Evolutionary conservation across 2,329 filamentous ascomycete species (phyloP), one percentile per base, ranked within the genome.

Genomic region (Aphanocladium album): DNA sequence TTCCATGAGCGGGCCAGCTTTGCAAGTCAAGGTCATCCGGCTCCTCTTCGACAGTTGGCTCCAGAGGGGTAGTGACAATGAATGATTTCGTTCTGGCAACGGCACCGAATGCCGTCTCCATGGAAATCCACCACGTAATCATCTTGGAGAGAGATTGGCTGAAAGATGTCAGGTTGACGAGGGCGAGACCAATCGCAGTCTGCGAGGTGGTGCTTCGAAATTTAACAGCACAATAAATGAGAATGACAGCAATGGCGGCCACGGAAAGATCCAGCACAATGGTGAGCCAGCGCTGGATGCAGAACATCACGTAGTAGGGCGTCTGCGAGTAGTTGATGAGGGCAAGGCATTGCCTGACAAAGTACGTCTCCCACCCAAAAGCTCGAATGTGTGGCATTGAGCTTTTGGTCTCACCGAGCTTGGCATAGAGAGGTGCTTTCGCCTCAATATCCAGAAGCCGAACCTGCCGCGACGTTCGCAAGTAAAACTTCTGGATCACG

Each of bases 381-480:
- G 66, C 64, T n/a, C 66, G 66, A 35, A 70, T 69, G 1, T 65
- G 67, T 14, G 64, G 62, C 9, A 70, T 39, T 3, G 67, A 62
- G 56, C 66, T 59, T 37, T 6, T 69, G 1, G 74, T 72, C 61
- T 79, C 76, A 6, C 77, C 57, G 14, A 78, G 72, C 43, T 64
- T 71, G 1, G 70, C 71, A 30, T 67, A 79, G 0, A 84, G 71
- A 0, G 76, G 78, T 0, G 81, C 74, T 52, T 78, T 78, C 1
- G 80, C 75, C 64, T 85, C 80, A 1, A 85, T 72, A 52, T 84
- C 82, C 30, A 85, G 67, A 17, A 80, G 74, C 37, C 81, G 78
- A 2, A 85, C 69, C 63, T 84, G 83, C 0, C 82, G 76, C 0
- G 81, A 83, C 1, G 82, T 83, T 6, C 78, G 74, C 1, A 85